Conservation (phyloP, 305 asterid genomes). For the Solanum hybrid region DNA sequence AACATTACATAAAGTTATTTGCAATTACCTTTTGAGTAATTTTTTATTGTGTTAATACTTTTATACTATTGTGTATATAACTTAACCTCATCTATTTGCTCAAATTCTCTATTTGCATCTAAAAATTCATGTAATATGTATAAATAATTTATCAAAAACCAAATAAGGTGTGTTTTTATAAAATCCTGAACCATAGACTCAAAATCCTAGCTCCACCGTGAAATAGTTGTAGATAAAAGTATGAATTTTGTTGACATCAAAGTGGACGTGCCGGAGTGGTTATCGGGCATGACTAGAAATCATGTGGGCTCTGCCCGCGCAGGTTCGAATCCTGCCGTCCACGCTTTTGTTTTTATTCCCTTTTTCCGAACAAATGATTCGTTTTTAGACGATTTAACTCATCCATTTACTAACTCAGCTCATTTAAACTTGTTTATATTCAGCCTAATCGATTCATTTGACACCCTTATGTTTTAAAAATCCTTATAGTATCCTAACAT, state of each 20-base stretch:
- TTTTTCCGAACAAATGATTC: too few relatives aligned
- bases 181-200: background rate
- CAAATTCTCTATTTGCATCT: background rate
- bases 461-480: too few relatives aligned
- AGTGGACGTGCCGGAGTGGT: conserved; percentile 98
- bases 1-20: background rate
- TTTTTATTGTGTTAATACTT: background rate
- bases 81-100: background rate
- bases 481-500: too few relatives aligned
- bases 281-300: conserved; percentile 99
- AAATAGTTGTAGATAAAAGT: too few relatives aligned
- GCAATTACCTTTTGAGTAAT: background rate
- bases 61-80: background rate
- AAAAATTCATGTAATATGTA: background rate
- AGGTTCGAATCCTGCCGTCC: conserved; percentile 99
- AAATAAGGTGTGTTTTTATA: background rate
- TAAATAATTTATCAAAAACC: background rate
- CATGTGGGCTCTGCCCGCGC: conserved; percentile 99
- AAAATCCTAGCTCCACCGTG: background rate
- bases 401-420: too few relatives aligned
- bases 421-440: too few relatives aligned
- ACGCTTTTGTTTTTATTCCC: background rate
- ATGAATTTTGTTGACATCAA: background rate
- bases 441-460: too few relatives aligned
- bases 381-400: too few relatives aligned